Evolutionary conservation across 1,139 yeast species (phyloP), one percentile per base, ranked within the genome.

Genomic region (Pichia sp.): DNA sequence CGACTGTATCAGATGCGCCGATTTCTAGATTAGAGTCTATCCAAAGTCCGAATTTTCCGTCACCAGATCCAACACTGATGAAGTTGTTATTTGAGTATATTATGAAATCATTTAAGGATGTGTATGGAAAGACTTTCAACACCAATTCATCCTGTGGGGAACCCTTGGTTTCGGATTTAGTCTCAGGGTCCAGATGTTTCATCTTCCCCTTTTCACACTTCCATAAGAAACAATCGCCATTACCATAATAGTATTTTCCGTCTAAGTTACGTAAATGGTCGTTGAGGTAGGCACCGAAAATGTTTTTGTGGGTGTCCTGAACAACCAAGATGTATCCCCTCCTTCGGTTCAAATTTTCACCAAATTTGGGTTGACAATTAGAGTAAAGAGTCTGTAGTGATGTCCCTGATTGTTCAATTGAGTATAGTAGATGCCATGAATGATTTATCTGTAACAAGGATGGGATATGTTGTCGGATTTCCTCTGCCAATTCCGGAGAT

Each of bases 181-280:
- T 32, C 22, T 30, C 27, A 6, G 21, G 23, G 11, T 34, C 27
- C 16, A 49, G 33, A 22, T 48, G 30, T 33, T 44, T 48, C 12
- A 58, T 44, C n/a, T 35, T 58, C 9, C 59, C 64, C 27, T 50
- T 55, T 42, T 75, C 81, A 25, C 69, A 55, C 50, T 82, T 84
- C 96, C 96, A 91, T 24, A 91, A 66, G 51, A 88, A 87, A 52
- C 97, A 86, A 57, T 91, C 96, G 1, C 97, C 96, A 58, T 87
- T 88, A 2, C 98, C 98, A 50, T 79, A 83, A 59, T 79, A 91
- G 40, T 87, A 67, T 51, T 73, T 72, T 34, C 76, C 77, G 33
- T 80, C 87, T 48, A 78, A 68, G 5, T 87, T 80, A 42, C 72
- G 76, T 39, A 83, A 69, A 39, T 74, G 67, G 47, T 86, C 96